phyloP scores from a whole-genome alignment of 2,329 filamentous ascomycete genomes.

The Albifimbria verrucaria region DNA sequence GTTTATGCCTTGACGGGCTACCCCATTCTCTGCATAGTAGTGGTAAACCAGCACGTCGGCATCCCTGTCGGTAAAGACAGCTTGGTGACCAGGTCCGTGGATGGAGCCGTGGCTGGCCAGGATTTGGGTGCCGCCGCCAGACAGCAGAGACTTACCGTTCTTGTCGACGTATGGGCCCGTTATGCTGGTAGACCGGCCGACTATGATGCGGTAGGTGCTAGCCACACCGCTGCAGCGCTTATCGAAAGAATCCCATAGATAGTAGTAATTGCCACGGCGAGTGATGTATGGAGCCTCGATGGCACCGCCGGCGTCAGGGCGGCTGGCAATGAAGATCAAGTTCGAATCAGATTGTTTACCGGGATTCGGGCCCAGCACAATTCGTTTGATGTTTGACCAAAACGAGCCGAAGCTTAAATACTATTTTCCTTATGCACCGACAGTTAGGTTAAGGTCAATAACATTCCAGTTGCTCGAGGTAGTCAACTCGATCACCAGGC shows the following conservation, averaged over 20 bases:
- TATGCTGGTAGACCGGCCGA: conserved; percentile 25
- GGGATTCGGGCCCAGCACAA: conserved; percentile 20
- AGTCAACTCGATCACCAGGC: conserved; percentile 21
- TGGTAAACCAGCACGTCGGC: conserved; percentile 28
- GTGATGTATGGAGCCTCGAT: conserved; percentile 26
- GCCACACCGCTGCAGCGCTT: conserved; percentile 24
- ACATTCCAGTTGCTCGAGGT: conserved; percentile 21
- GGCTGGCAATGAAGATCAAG: conserved; percentile 22
- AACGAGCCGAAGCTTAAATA: conserved; percentile 29
- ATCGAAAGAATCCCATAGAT: conserved; percentile 29
- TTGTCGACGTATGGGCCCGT: conserved; percentile 24
- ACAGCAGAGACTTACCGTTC: conserved; percentile 19
- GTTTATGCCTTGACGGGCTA: conserved; percentile 25
- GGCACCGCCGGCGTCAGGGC: conserved; percentile 15
- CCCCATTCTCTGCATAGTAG: conserved; percentile 21
- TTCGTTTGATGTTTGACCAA: conserved; percentile 27
- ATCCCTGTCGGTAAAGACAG: conserved; percentile 26
- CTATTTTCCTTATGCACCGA: conserved; percentile 23
- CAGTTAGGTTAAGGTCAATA: conserved; percentile 25
- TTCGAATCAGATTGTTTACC: conserved; percentile 18
- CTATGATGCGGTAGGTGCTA: conserved; percentile 28
- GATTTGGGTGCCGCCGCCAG: conserved; percentile 24
- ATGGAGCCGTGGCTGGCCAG: conserved; percentile 23
- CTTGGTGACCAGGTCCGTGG: conserved; percentile 27
- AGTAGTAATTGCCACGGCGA: conserved; percentile 25